These are phyloP conservation scores for Aspergillus candidus DNA, from an alignment of 2,329 filamentous ascomycete genomes.

Conservation along the genomic window DNA sequence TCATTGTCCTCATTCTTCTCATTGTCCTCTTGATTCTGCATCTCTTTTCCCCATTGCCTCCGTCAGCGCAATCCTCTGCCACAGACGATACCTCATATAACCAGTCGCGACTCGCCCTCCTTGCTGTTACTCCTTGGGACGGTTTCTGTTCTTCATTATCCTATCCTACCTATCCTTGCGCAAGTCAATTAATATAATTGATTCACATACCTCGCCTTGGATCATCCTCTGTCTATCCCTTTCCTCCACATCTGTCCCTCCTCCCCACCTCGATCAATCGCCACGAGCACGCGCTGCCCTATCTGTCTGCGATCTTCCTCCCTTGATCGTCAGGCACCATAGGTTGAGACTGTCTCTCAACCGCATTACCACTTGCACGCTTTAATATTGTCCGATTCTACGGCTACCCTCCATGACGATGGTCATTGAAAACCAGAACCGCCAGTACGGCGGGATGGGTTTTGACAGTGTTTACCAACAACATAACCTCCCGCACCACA, in stretches of 20 bases:
- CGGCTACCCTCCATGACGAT: conserved; percentile 69
- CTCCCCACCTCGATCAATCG: conserved; percentile 1
- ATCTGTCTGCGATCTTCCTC: conserved; percentile 7
- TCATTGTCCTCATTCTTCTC: conserved; percentile 9
- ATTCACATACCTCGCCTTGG: conserved; percentile 3
- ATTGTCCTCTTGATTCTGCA: conserved; percentile 7
- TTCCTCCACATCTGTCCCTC: conserved; percentile 2
- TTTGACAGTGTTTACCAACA: conserved; percentile 71
- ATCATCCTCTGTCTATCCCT: conserved; percentile 13
- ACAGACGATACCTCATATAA: no score
- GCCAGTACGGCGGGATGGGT: conserved; percentile 68
- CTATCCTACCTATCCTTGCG: conserved; percentile 9
- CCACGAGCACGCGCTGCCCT: neutral
- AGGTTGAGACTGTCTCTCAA: no score
- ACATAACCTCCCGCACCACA: conserved; percentile 57
- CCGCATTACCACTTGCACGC: no score
- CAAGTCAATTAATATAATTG: conserved; percentile 5
- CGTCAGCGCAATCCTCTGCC: neutral
- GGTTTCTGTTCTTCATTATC: conserved; percentile 6
- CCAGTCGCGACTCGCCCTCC: no score
- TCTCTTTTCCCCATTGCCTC: conserved; percentile 3
- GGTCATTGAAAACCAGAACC: conserved; percentile 86
- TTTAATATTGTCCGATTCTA: neutral
- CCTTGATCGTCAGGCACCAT: neutral
- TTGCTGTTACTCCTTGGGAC: conserved; percentile 7